phyloP scores from a whole-genome alignment of 805 yeast genomes.

The Wickerhamiella alocasiicola region DNA sequence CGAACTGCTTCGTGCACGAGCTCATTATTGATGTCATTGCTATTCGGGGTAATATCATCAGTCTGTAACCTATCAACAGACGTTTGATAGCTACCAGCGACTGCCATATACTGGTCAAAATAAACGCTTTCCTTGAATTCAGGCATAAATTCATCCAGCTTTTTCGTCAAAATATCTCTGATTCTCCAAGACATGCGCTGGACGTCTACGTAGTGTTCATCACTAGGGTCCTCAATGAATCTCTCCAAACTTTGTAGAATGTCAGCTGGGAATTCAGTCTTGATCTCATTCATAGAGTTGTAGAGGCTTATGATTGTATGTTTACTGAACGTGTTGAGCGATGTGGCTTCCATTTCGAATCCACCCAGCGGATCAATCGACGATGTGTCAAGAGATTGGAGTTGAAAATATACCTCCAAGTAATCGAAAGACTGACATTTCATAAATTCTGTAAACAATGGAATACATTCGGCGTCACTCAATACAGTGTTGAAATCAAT shows the following conservation, averaged over 20 bases:
- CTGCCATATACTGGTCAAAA: slow-evolving; percentile 41
- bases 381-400: slow-evolving; percentile 52
- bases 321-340: slow-evolving; percentile 21
- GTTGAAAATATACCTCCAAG: slow-evolving; percentile 58
- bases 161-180: slow-evolving; percentile 41
- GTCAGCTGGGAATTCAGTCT: slow-evolving; percentile 16
- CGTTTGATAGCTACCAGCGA: slow-evolving; percentile 14
- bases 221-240: slow-evolving; percentile 26
- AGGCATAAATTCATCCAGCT: slow-evolving; percentile 41
- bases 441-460: slow-evolving; percentile 45
- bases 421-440: slow-evolving; percentile 40
- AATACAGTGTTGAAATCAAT: slow-evolving; percentile 34
- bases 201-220: slow-evolving; percentile 36
- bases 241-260: slow-evolving; percentile 27
- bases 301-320: slow-evolving; percentile 33
- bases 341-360: slow-evolving; percentile 14
- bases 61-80: slow-evolving; percentile 24
- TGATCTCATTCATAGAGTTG: slow-evolving; percentile 30
- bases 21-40: slow-evolving; percentile 30
- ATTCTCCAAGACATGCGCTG: slow-evolving; percentile 46
- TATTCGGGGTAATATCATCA: slow-evolving; percentile 17
- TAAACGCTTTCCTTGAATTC: slow-evolving; percentile 48
- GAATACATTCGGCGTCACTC: slow-evolving; percentile 35
- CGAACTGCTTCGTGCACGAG: slow-evolving; percentile 46
- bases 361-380: slow-evolving; percentile 21